These are phyloP conservation scores for Aspergillus niger DNA, from an alignment of 2,329 filamentous ascomycete genomes.

Conservation along the genomic window DNA sequence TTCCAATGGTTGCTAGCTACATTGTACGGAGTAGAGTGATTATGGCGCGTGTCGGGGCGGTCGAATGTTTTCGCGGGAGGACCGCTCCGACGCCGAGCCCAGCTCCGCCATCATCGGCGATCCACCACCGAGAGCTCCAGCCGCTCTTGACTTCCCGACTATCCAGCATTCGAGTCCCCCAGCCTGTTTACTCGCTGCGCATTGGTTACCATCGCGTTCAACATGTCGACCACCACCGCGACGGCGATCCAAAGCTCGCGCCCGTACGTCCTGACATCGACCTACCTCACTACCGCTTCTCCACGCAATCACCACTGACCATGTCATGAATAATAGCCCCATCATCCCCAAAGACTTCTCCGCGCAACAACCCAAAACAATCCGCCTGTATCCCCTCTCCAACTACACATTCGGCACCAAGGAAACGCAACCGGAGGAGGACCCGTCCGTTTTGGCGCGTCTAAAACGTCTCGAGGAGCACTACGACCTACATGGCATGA, in stretches of 20 bases:
- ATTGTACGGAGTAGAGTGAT: not conserved
- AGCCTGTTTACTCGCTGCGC: not conserved
- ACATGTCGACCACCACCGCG: slow-evolving; percentile 83
- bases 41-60: slow-evolving; percentile 20
- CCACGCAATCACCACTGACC: not conserved
- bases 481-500: slow-evolving; percentile 90
- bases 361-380: slow-evolving; percentile 82
- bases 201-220: slow-evolving; percentile 1
- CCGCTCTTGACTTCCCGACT: not conserved
- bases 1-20: too few relatives aligned
- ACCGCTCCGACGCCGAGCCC: not conserved
- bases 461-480: slow-evolving; percentile 95
- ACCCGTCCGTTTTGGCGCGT: slow-evolving; percentile 89
- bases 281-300: not conserved
- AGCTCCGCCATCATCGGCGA: not conserved
- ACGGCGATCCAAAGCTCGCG: slow-evolving; percentile 74
- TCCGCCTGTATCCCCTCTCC: slow-evolving; percentile 89
- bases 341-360: slow-evolving; percentile 82
- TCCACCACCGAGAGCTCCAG: not conserved
- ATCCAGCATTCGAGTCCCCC: not conserved
- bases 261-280: slow-evolving; percentile 50
- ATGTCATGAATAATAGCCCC: slow-evolving; percentile 58
- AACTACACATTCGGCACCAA: slow-evolving; percentile 99
- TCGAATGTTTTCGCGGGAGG: slow-evolving; percentile 31
- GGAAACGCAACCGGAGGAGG: slow-evolving; percentile 96